phyloP scores from a whole-genome alignment of 2,329 filamentous ascomycete genomes.

The Cytospora paraplurivora region DNA sequence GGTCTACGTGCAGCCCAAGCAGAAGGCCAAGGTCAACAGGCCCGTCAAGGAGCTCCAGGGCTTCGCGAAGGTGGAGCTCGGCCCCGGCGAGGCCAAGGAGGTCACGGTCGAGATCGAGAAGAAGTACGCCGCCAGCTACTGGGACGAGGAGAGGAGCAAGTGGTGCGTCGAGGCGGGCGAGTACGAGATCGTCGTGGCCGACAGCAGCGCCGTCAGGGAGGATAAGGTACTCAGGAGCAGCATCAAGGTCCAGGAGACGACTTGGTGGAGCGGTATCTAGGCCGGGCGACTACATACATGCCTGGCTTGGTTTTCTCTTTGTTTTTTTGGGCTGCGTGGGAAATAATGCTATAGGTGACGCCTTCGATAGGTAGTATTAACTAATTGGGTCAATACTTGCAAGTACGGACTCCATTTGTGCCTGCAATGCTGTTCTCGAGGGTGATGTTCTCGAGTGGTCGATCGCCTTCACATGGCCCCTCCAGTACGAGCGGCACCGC shows the following conservation, averaged over 20 bases:
- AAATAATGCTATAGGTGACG: too few relatives aligned
- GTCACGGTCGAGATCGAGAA: slow-evolving; percentile 59
- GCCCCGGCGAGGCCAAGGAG: slow-evolving; percentile 58
- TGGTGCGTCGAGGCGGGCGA: slow-evolving; percentile 69
- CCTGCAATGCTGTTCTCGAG: too few relatives aligned
- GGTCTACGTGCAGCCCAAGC: slow-evolving; percentile 57
- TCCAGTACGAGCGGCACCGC: too few relatives aligned
- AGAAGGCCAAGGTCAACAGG: slow-evolving; percentile 54
- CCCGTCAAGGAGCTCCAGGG: slow-evolving; percentile 66
- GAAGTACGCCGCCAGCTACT: slow-evolving; percentile 70
- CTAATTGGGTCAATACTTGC: too few relatives aligned
- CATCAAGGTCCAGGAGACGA: slow-evolving; percentile 62
- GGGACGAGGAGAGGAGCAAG: slow-evolving; percentile 65
- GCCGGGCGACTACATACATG: neutral
- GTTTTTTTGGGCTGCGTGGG: too few relatives aligned
- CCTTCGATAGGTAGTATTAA: too few relatives aligned
- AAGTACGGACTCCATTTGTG: too few relatives aligned
- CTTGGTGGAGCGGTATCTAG: slow-evolving; percentile 68
- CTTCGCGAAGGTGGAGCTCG: slow-evolving; percentile 65
- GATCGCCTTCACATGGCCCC: too few relatives aligned
- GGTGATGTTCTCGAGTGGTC: too few relatives aligned
- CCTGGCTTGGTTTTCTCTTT: neutral
- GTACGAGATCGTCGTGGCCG: slow-evolving; percentile 64
- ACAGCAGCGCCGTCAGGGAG: slow-evolving; percentile 55
- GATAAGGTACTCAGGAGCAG: slow-evolving; percentile 50